Percentiles rank a stretch among this genome's conserved stretches.
phyloP scores from a whole-genome alignment of 2,329 filamentous ascomycete genomes.

The Fusarium fracticaudum region DNA sequence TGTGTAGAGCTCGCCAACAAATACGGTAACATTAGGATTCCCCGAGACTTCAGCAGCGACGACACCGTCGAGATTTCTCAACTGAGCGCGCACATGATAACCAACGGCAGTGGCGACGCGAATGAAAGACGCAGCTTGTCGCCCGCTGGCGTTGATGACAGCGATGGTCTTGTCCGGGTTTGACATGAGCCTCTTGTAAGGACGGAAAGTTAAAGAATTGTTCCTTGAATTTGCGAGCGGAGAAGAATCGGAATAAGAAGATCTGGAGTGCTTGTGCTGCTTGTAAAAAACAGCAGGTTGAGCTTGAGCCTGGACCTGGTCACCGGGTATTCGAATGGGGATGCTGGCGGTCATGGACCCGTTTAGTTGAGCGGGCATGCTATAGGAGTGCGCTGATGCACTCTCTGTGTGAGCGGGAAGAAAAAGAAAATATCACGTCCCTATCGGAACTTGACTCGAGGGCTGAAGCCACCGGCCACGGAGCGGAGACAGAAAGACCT shows the following conservation, averaged over 20 bases:
- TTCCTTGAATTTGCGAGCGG: slow-evolving; percentile 64
- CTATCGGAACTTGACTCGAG: slow-evolving; percentile 22
- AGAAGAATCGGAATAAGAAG: slow-evolving; percentile 69
- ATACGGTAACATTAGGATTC: slow-evolving; percentile 78
- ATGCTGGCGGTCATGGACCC: slow-evolving; percentile 51
- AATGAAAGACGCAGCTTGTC: slow-evolving; percentile 94
- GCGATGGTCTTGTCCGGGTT: slow-evolving; percentile 82
- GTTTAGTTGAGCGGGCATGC: slow-evolving; percentile 54
- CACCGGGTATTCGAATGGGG: slow-evolving; percentile 51
- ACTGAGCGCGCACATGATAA: slow-evolving; percentile 90
- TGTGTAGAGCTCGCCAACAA: slow-evolving; percentile 72
- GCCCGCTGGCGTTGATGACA: slow-evolving; percentile 94
- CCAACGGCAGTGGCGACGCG: slow-evolving; percentile 93
- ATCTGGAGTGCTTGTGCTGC: slow-evolving; percentile 69
- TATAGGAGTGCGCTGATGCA: slow-evolving; percentile 40
- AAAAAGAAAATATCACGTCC: slow-evolving; percentile 32
- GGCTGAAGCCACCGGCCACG: slow-evolving; percentile 33
- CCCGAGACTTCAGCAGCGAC: slow-evolving; percentile 86
- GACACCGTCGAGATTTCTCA: slow-evolving; percentile 86
- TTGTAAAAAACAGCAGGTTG: slow-evolving; percentile 47
- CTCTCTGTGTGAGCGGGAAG: slow-evolving; percentile 27
- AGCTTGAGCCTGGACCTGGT: slow-evolving; percentile 41
- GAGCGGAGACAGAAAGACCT: slow-evolving; percentile 29
- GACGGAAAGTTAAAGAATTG: slow-evolving; percentile 69
- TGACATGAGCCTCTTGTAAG: slow-evolving; percentile 67